Base-by-base conservation (phyloP, 768 basidiomycete species). In the Strobilomyces confusus region DNA sequence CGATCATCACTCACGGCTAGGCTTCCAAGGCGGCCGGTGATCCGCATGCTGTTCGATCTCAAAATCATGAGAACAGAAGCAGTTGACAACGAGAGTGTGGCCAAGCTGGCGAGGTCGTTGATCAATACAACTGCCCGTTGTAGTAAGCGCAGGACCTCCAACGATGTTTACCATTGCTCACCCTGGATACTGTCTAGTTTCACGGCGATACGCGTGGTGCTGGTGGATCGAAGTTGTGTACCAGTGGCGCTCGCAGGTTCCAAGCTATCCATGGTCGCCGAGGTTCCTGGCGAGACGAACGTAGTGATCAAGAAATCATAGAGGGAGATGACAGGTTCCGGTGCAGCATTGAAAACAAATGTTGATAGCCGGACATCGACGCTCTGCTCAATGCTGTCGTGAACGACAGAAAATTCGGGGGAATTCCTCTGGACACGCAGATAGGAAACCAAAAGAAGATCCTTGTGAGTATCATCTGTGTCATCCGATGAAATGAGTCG, bases 221-320 rank as follows among this genome's bases (percentile, higher is more conserved):
- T 80, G 41, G 69, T 44, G 2, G 65, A 48, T 41, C 19, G 58
- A 20, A 55, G 51, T 45, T 33, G 50, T 41, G 8, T 36, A n/a
- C 17, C 47, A 1, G 41, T 36, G 12, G 47, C 37, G 33, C 32
- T 56, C 1, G 17, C 30, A 30, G 58, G 38, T 45, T 63, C 65
- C 17, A 30, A 44, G 46, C 36, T 44, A 40, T 57, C 55, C 7
- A 48, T 38, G 22, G 52, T 51, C 19, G 38, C 43, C 13, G 60
- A 49, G 36, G 55, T 50, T 13, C 58, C 49, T 36, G 44, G 64
- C 9, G 87, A 82, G 11, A 92, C 89, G 69, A 99, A 99, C 0
- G 97, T 98, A 3, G 89, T 87, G 87, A 99, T 95, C 69, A 99
- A 82, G 73, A 95, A 98, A 72, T 98, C 94, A 70, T 98, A 98